Conservation (phyloP, 2,329 filamentous ascomycete species). For the Cordyceps cicadae region DNA sequence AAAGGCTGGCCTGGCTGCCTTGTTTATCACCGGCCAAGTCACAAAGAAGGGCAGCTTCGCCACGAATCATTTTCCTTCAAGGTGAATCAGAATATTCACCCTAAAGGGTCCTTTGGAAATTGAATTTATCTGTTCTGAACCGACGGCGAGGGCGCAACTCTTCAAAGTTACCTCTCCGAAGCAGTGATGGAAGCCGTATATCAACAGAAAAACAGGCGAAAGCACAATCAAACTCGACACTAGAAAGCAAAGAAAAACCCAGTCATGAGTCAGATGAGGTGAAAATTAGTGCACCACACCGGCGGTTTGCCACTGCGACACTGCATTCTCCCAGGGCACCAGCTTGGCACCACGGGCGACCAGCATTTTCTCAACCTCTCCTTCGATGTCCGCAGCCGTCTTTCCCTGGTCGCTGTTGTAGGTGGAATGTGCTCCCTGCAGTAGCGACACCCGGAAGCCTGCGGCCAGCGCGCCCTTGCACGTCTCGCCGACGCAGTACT, state of each 20-base stretch:
- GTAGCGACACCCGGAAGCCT: conserved; percentile 22
- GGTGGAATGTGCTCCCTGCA: conserved; percentile 25
- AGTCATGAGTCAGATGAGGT: background rate
- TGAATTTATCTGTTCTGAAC: background rate
- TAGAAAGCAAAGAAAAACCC: background rate
- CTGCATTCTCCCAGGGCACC: conserved; percentile 17
- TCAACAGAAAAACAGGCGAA: background rate
- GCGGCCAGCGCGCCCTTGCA: conserved; percentile 20
- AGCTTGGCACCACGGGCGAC: conserved; percentile 16
- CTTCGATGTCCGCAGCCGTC: conserved; percentile 21
- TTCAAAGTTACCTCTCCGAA: background rate
- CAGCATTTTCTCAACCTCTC: conserved; percentile 21
- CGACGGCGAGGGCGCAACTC: background rate
- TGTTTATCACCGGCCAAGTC: background rate
- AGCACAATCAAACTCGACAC: background rate
- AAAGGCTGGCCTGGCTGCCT: background rate
- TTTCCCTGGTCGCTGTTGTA: conserved; percentile 19
- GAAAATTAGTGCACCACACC: conserved; percentile 4
- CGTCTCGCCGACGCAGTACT: conserved; percentile 23
- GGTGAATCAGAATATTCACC: too few species aligned
- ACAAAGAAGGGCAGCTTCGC: background rate
- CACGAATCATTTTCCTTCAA: background rate
- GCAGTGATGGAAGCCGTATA: background rate
- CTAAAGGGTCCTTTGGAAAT: background rate
- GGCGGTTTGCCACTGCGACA: conserved; percentile 5